Evolutionary conservation across 768 basidiomycete species (phyloP).

Genomic region (Lenzites betulinus): DNA sequence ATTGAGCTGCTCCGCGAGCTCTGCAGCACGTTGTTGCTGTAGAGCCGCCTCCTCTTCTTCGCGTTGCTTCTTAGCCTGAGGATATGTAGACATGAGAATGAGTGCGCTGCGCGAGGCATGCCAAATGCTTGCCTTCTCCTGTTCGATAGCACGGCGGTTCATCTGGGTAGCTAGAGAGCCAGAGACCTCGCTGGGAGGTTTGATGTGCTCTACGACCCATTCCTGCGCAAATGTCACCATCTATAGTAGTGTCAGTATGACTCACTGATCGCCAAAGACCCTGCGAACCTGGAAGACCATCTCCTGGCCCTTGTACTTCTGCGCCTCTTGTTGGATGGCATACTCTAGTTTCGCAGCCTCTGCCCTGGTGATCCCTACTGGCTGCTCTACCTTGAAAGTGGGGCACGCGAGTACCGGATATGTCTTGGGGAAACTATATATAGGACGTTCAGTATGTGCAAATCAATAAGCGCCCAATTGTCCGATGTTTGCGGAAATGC

Average conservation of each 20-base stretch:
- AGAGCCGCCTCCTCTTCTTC: slow-evolving; percentile 58
- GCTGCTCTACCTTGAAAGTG: slow-evolving; percentile 67
- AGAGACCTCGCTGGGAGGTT: slow-evolving; percentile 55
- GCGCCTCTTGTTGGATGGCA: slow-evolving; percentile 64
- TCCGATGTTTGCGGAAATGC: neutral
- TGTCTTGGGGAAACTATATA: slow-evolving; percentile 71
- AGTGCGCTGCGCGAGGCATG: too few species aligned
- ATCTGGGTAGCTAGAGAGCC: slow-evolving; percentile 81
- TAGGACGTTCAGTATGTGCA: neutral
- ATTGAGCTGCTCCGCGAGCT: slow-evolving; percentile 59
- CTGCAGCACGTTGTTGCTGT: slow-evolving; percentile 51
- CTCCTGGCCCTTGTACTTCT: slow-evolving; percentile 65
- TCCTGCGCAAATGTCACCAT: slow-evolving; percentile 70
- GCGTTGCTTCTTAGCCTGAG: slow-evolving; percentile 53
- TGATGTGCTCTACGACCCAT: slow-evolving; percentile 63
- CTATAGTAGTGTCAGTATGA: slow-evolving; percentile 34
- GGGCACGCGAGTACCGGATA: slow-evolving; percentile 76
- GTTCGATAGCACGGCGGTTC: slow-evolving; percentile 70
- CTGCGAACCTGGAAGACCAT: slow-evolving; percentile 74
- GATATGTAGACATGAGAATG: neutral
- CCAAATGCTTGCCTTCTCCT: slow-evolving; percentile 54
- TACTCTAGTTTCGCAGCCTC: slow-evolving; percentile 59
- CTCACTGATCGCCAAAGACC: neutral
- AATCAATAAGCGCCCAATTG: neutral
- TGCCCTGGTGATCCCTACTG: slow-evolving; percentile 60